These are phyloP conservation scores for Komagataella phaffii DNA, from an alignment of 805 yeast species.

Conservation along the genomic window DNA sequence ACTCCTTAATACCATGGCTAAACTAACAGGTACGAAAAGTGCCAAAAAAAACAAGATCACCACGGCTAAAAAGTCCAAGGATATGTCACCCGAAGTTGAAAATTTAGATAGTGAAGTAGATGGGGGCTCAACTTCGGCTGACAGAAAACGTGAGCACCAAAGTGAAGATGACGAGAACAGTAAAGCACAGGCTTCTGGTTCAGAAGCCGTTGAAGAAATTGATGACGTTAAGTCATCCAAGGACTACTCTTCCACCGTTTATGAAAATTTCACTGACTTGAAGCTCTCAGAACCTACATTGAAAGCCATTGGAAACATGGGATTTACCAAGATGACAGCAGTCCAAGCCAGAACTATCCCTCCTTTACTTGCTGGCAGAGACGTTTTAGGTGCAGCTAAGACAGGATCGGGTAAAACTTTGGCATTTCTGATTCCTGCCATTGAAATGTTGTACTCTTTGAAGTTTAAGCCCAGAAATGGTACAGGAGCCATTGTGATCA, in stretches of 20 bases:
- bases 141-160: background rate
- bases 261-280: slow-evolving; percentile 29
- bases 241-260: slow-evolving; percentile 11
- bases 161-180: background rate
- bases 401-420: slow-evolving; percentile 98
- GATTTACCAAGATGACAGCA: slow-evolving; percentile 81
- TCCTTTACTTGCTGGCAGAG: slow-evolving; percentile 91
- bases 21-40: background rate
- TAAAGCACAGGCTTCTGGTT: background rate
- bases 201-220: background rate
- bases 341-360: slow-evolving; percentile 96
- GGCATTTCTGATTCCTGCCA: slow-evolving; percentile 92
- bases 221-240: background rate
- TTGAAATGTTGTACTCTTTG: slow-evolving; percentile 79
- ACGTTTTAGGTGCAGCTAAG: slow-evolving; percentile 98
- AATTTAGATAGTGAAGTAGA: background rate
- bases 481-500: slow-evolving; percentile 89
- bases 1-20: background rate
- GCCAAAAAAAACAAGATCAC: background rate
- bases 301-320: slow-evolving; percentile 77
- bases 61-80: background rate
- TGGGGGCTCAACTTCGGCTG: background rate
- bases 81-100: background rate
- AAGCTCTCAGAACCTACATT: slow-evolving; percentile 72
- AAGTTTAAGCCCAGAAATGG: slow-evolving; percentile 97